Evolutionary conservation across 495 filamentous ascomycete species (phyloP), one percentile per base, ranked within the genome.

Genomic region (Penicillium samsonianum): DNA sequence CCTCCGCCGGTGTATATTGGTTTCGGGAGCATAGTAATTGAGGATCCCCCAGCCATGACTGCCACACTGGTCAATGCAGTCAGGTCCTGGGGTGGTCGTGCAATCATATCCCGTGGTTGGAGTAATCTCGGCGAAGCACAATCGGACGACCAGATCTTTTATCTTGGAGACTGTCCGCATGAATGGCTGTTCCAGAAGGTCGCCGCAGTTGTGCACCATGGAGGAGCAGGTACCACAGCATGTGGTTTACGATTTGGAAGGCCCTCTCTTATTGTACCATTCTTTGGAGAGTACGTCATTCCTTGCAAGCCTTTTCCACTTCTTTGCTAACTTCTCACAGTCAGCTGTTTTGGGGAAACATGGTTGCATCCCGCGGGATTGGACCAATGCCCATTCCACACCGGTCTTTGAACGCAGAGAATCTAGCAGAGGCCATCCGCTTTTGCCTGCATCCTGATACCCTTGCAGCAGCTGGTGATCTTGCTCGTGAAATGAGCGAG

Each of bases 341-440:
- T 60, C 90, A 93, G 68, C 78, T 82, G 22, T 93, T 92, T 67
- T 93, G 90, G 90, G 90, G 88, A 2, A 64, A 74, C 1, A 90
- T 90, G 83, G 78, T 91, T 16, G 59, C 53, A 0, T 50, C 70
- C 54, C 80, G 84, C 11, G 85, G 86, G 7, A 85, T 85, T 2
- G 86, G 87, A 5, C 85, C 86, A 0, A 60, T 71, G 0, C 86
- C 86, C 0, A 84, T 88, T 50, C 82, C 84, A 1, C 78, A 82
- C 67, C 82, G 81, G 57, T 67, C 75, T 8, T 73, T 90, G 19
- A 85, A 73, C 0, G 71, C 78, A 0, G 73, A 80, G 7, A 80
- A 76, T 1, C 72, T 90, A 9, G 81, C 47, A 3, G 58, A 60
- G 25, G 90, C 86, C 0, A 92, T 95, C 59, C 77, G 77, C 61